These are phyloP conservation scores for Verticillium nonalfalfae DNA, from an alignment of 2,329 filamentous ascomycete species.

Conservation along the genomic window DNA sequence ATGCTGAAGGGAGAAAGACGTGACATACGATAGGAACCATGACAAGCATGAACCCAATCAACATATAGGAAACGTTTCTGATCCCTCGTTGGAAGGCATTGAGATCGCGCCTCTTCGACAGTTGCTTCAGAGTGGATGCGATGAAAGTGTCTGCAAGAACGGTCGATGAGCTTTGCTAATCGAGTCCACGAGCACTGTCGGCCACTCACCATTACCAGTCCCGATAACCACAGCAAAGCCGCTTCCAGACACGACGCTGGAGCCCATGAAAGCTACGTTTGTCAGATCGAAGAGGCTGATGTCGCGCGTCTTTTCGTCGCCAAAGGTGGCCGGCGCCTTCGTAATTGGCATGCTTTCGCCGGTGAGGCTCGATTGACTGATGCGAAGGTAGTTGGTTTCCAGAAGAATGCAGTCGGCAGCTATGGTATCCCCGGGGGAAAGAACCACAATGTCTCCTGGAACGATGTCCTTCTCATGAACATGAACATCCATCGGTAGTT, in stretches of 20 bases:
- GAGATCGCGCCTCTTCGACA: slow-evolving; percentile 14
- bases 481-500: neutral
- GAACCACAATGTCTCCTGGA: slow-evolving; percentile 15
- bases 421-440: slow-evolving; percentile 16
- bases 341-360: slow-evolving; percentile 19
- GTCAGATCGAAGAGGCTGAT: slow-evolving; percentile 15
- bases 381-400: slow-evolving; percentile 17
- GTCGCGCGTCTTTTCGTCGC: slow-evolving; percentile 11
- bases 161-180: slow-evolving; percentile 6
- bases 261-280: slow-evolving; percentile 20
- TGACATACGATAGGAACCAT: slow-evolving; percentile 21
- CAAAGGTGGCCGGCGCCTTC: slow-evolving; percentile 9
- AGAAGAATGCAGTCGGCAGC: slow-evolving; percentile 20
- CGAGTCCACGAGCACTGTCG: neutral
- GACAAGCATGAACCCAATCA: slow-evolving; percentile 20
- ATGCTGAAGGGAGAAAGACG: neutral
- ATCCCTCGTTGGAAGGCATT: slow-evolving; percentile 21
- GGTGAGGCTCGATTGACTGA: slow-evolving; percentile 22
- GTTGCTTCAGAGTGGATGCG: slow-evolving; percentile 17
- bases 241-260: slow-evolving; percentile 19
- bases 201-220: slow-evolving; percentile 8
- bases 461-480: slow-evolving; percentile 9
- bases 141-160: slow-evolving; percentile 13
- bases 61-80: slow-evolving; percentile 20
- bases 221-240: slow-evolving; percentile 17